Base-by-base conservation (phyloP, 306 rosid genomes). In the Lathyrus sativus region DNA sequence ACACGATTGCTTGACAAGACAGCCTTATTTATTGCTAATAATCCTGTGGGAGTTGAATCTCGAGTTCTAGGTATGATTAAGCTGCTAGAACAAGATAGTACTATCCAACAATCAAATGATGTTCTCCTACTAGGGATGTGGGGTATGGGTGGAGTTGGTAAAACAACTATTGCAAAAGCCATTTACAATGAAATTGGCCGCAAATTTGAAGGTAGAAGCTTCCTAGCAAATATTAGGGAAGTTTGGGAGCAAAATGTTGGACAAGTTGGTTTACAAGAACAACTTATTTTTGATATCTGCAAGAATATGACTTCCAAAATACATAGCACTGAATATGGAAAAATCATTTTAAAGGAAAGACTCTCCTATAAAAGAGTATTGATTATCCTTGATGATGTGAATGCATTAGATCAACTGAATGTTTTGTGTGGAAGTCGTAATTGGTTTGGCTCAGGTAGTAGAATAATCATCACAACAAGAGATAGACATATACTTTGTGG, bases 131-230 rank as follows among this genome's bases (percentile, higher is more conserved):
- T 62, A 0, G 76, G 76, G 50, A 17, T 71, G 3, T 45, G 59
- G 61, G 76, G 76, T 1, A 71, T 71, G 76, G 61, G 50, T 14
- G 77, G 77, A 1, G 4, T 54, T 54, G 65, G 65, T 0, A 60
- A 60, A 60, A 60, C 65, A 17, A 60, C 65, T 8, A 60, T 60
- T 60, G 46, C 46, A 2, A 60, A 60, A 60, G 65, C 46, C 4
- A 37, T 60, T 35, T 60, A 60, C 46, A 60, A 60, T 37, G 4
- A 60, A 35, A 60, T 60, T 60, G 65, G 65, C 2, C 4, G 28
- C 29, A 17, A 60, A 0, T 60, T 60, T 60, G 14, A 60, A 35
- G 65, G 29, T 60, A 60, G 28, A 3, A 60, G 65, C 46, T 60
- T 60, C 46, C 9, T 60, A 15, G 9, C 28, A 14, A 60, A 37